Conservation (phyloP, 2,329 filamentous ascomycete species). For the Pseudocercospora ulei region DNA sequence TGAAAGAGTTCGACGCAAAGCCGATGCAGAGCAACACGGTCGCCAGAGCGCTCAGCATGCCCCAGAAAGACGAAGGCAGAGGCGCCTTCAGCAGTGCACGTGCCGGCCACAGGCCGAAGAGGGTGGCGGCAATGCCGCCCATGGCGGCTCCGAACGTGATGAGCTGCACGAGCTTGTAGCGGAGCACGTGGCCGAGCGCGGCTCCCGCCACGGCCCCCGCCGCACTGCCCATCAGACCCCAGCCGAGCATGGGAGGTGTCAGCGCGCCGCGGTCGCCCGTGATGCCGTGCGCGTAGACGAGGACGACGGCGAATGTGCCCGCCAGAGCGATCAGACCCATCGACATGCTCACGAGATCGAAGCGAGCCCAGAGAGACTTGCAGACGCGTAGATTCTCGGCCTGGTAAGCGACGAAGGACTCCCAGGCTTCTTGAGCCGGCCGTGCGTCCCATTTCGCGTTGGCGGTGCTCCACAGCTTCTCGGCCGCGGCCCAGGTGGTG, state of each 20-base stretch:
- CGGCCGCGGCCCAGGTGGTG: constrained; percentile 41
- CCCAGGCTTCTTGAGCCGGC: constrained; percentile 34
- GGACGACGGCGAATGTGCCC: constrained; percentile 56
- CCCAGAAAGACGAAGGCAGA: constrained; percentile 70
- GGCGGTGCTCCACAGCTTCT: constrained; percentile 52
- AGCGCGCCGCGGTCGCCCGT: constrained; percentile 47
- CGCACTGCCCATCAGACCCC: constrained; percentile 44
- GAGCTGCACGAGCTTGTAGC: constrained; percentile 36
- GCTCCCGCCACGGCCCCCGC: constrained; percentile 33
- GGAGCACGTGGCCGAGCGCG: constrained; percentile 30
- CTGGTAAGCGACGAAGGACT: constrained; percentile 64
- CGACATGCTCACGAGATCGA: constrained; percentile 78
- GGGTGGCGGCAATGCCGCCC: constrained; percentile 36
- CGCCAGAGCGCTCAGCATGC: constrained; percentile 72
- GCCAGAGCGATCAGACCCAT: constrained; percentile 64
- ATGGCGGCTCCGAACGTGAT: constrained; percentile 37
- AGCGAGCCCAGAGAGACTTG: constrained; percentile 80
- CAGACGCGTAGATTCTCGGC: constrained; percentile 66
- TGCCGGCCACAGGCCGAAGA: constrained; percentile 37
- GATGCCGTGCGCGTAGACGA: constrained; percentile 59
- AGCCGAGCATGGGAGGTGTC: constrained; percentile 45
- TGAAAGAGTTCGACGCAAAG: constrained; percentile 96
- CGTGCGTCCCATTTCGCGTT: constrained; percentile 46
- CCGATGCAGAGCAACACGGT: constrained; percentile 81
- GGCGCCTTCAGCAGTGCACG: constrained; percentile 43